Base-by-base conservation (phyloP, 2,329 filamentous ascomycete genomes). In the Fusarium sacchari region DNA sequence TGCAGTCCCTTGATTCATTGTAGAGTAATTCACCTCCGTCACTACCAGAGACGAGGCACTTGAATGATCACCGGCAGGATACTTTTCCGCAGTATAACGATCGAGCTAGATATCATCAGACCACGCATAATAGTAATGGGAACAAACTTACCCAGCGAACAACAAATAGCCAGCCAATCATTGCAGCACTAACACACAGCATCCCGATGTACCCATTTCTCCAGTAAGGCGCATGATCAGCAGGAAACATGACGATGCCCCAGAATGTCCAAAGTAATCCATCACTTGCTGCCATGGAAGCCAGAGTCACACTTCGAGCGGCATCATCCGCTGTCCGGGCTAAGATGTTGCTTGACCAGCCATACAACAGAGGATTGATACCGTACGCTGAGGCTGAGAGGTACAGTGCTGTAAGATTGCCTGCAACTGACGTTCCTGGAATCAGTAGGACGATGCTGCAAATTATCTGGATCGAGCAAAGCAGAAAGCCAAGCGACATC, bases 181-280 rank as follows among this genome's bases (percentile, higher is more conserved):
- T n/a, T 0, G 46, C 52, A 7, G 22, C 20, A 30, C 65, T 73
- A 0, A 75, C 58, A 20, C 74, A 76, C 1, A 79, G 60, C 74
- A 80, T 79, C 0, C 75, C 68, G 3, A 80, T 79, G 1, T 78
- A 79, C 0, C 79, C 79, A 12, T 71, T 79, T 0, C 72, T 52
- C 77, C 84, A 85, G 55, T 85, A 85, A 6, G 84, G 83, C 2
- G 83, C 83, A 63, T 86, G 81, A 26, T 80, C 79, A 0, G 83
- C 83, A 2, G 83, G 80, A 57, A 85, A 86, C 24, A 86, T 44
- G 0, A 78, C 79, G 12, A 86, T 84, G 0, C 84, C 84, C 84
- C 84, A 86, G 34, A 85, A 86, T 0, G 85, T 85, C 70, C 84
- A 86, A 22, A 86, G 55, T 0, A 83, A 74, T 11, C 80, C 81